Evolutionary conservation across 176 grass and related monocot species (phyloP), one percentile per base, ranked within the genome.

Genomic region (Cenchrus fungigraminus): DNA sequence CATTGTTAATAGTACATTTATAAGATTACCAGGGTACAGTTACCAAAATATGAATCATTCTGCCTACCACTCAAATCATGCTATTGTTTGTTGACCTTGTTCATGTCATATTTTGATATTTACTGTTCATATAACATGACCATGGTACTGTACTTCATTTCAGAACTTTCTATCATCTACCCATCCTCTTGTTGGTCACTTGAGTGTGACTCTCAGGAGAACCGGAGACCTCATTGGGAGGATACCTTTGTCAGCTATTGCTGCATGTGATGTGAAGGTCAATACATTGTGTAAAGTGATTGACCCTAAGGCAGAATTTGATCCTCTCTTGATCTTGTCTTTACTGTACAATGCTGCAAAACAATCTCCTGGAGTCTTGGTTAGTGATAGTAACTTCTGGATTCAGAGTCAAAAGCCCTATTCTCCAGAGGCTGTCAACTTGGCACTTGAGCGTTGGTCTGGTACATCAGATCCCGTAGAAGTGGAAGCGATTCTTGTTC

Each of bases 171-270:
- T 88, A 68, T 87, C 77, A 61, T 98, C 96, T n/a, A 78, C 87
- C 43, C 93, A 98, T 77, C 96, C 96, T 89, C 86, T 98, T 78
- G 67, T 94, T 34, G 91, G 91, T 9, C 96, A 98, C 66, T 87
- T 98, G 77, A 74, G 84, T 87, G 83, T 87, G 44, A 65, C 88
- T 47, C 54, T 98, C 61, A 87, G 84, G 95, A 90, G 80, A 88
- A 89, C 77, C 3, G 78, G 79, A 73, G 73, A 83, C 11, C 58
- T 80, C 22, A 87, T 92, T 90, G 93, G 96, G 80, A 88, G 76
- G 74, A 78, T 98, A 74, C 89, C 89, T 80, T 68, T 95, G 73
- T 79, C 88, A 9, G 87, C 82, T 45, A 92, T 98, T 88, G 65
- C 90, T 75, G 73, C 89, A 32, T 95, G 93, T 28, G 93, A 98